Evolutionary conservation across 768 basidiomycete species (phyloP), one percentile per base, ranked within the genome.

Genomic region (Xerocomus potaroensis): DNA sequence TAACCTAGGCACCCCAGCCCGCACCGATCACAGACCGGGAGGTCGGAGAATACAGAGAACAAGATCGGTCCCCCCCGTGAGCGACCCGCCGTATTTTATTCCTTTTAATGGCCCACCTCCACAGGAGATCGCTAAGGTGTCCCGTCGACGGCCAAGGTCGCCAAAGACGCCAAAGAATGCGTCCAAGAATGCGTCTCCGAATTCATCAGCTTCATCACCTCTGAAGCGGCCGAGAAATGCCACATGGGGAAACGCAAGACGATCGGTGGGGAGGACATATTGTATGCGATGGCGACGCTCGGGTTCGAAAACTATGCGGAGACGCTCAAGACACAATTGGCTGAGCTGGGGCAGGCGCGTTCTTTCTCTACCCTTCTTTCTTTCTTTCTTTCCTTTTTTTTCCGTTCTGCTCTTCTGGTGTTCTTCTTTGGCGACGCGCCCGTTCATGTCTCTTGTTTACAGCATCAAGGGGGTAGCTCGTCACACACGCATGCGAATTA

Each of bases 61-160:
- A 95, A 64, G 93, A 96, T 69, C 81, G 92, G 16, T 95, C 69
- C 77, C 95, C n/a, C 92, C 93, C 15, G 93, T 95, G 61, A 56
- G 81, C n/a, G n/a, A n/a, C n/a, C n/a, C n/a, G n/a, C n/a, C n/a
- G n/a, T n/a, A n/a, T n/a, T n/a, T n/a, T n/a, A n/a, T n/a, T n/a
- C n/a, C n/a, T n/a, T n/a, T n/a, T n/a, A n/a, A n/a, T n/a, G n/a
- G n/a, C n/a, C n/a, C n/a, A n/a, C n/a, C n/a, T n/a, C n/a, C n/a
- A n/a, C n/a, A n/a, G n/a, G n/a, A 94, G 93, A 98, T 98, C 57
- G 94, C 94, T 42, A 98, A 98, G 63, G 93, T 97, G 84, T 97
- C 3, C 94, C 95, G 0, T 71, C 83, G 0, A 87, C 87, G 16
- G 91, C 95, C 34, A 98, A 98, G 71, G 95, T 97, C 59, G 89